Evolutionary conservation across 1,139 yeast species (phyloP).

Genomic region (Debaryomycetaceae sp.): DNA sequence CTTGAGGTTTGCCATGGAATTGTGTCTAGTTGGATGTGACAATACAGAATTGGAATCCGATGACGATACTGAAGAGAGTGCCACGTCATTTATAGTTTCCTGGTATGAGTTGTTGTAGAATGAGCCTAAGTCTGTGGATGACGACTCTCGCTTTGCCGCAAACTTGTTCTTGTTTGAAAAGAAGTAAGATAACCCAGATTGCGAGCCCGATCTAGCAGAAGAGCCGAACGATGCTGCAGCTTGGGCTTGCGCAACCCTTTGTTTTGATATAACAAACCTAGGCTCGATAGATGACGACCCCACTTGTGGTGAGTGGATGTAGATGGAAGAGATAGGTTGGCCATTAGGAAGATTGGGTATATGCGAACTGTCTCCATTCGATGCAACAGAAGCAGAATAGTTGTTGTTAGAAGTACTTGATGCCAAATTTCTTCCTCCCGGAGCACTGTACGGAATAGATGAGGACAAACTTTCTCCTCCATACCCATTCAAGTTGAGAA

Average conservation of each 20-base stretch:
- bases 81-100: slow-evolving; percentile 27
- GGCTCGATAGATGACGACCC: slow-evolving; percentile 57
- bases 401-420: slow-evolving; percentile 11
- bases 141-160: slow-evolving; percentile 20
- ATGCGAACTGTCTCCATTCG: slow-evolving; percentile 17
- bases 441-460: slow-evolving; percentile 71
- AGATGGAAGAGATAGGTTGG: slow-evolving; percentile 57
- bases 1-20: slow-evolving; percentile 73
- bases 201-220: slow-evolving; percentile 39
- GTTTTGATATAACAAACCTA: slow-evolving; percentile 70
- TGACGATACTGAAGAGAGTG: slow-evolving; percentile 41
- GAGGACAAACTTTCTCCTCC: slow-evolving; percentile 53
- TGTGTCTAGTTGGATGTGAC: slow-evolving; percentile 42
- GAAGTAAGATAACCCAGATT: slow-evolving; percentile 50
- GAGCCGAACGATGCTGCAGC: slow-evolving; percentile 34
- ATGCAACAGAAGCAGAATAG: slow-evolving; percentile 10
- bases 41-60: slow-evolving; percentile 30
- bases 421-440: slow-evolving; percentile 47
- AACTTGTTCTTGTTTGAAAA: slow-evolving; percentile 37
- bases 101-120: slow-evolving; percentile 43
- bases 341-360: slow-evolving; percentile 50
- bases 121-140: slow-evolving; percentile 44
- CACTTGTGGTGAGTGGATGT: slow-evolving; percentile 69
- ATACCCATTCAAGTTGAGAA: slow-evolving; percentile 30
- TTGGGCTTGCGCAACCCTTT: slow-evolving; percentile 60